Evolutionary conservation across 2,329 filamentous ascomycete genomes (phyloP).

Genomic region (Microcyclospora tardicrescens): DNA sequence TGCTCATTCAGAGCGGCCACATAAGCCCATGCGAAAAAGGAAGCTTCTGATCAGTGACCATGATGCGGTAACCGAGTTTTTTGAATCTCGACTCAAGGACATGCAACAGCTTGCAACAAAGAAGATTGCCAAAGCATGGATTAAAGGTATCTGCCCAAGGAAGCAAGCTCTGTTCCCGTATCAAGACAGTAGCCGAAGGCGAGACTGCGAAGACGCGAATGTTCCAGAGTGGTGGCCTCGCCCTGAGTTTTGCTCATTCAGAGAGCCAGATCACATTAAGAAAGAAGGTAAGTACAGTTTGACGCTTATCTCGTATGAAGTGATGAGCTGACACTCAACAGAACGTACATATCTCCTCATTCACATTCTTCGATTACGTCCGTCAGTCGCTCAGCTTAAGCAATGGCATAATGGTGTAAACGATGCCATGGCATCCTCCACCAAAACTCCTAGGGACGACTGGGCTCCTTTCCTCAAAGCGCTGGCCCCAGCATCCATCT

Average conservation of each 20-base stretch:
- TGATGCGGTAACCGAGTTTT: constrained; percentile 39
- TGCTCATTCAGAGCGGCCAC: neutral
- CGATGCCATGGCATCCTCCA: too few species aligned
- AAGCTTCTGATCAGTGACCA: constrained; percentile 9
- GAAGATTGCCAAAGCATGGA: constrained; percentile 60
- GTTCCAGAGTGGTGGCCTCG: constrained; percentile 26
- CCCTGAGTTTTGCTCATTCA: constrained; percentile 43
- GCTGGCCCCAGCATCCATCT: constrained; percentile 12
- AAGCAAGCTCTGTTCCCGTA: constrained; percentile 67
- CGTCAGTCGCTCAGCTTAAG: constrained; percentile 14
- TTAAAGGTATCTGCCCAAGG: constrained; percentile 62
- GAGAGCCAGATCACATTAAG: constrained; percentile 60
- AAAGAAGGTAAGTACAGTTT: constrained; percentile 43
- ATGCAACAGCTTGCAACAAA: constrained; percentile 62
- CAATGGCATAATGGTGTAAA: constrained; percentile 13
- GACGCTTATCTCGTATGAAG: neutral
- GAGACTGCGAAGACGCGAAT: constrained; percentile 2
- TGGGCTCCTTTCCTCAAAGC: constrained; percentile 21
- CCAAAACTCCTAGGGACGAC: neutral
- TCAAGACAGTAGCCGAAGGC: constrained; percentile 43
- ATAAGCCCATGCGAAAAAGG: constrained; percentile 1
- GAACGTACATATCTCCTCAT: constrained; percentile 19
- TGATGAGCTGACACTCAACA: constrained; percentile 6
- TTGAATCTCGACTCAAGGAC: constrained; percentile 48
- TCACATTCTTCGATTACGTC: constrained; percentile 19